These are phyloP conservation scores for Citrus reticulata DNA, from an alignment of 345 rosid species.

Conservation along the genomic window DNA sequence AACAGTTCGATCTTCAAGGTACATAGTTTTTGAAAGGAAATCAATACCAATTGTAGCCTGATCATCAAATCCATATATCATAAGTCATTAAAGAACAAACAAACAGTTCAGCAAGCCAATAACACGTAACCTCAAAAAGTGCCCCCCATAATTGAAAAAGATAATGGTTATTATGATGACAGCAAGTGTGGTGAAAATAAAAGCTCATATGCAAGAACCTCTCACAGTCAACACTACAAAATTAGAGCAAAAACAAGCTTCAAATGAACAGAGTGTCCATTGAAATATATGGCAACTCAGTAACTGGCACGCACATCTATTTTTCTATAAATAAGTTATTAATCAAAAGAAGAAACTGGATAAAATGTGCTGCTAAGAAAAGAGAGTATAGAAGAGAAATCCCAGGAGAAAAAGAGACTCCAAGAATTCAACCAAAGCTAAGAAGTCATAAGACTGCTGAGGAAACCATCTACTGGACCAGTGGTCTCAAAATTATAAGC, in stretches of 20 bases:
- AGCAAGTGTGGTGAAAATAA: neutral
- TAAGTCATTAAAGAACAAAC: neutral
- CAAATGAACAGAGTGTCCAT: neutral
- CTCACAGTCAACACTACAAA: neutral
- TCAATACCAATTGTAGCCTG: conserved; percentile 87
- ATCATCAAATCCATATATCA: conserved; percentile 1
- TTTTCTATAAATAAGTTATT: neutral
- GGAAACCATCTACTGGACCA: neutral
- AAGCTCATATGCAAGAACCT: neutral
- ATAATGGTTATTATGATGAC: neutral
- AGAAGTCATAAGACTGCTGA: neutral
- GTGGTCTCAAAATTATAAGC: neutral
- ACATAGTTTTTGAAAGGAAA: conserved; percentile 83
- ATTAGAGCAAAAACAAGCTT: neutral
- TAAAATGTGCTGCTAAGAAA: neutral
- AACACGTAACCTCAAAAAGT: neutral
- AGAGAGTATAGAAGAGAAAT: neutral
- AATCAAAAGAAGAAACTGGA: neutral
- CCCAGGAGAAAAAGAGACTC: neutral
- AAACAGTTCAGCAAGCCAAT: neutral
- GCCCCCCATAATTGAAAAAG: neutral
- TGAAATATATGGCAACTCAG: neutral
- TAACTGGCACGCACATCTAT: neutral
- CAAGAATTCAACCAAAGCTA: neutral
- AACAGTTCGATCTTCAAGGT: conserved; percentile 81